Base-by-base conservation (phyloP, 208 protist genomes). In the Leishmania lainsoni region DNA sequence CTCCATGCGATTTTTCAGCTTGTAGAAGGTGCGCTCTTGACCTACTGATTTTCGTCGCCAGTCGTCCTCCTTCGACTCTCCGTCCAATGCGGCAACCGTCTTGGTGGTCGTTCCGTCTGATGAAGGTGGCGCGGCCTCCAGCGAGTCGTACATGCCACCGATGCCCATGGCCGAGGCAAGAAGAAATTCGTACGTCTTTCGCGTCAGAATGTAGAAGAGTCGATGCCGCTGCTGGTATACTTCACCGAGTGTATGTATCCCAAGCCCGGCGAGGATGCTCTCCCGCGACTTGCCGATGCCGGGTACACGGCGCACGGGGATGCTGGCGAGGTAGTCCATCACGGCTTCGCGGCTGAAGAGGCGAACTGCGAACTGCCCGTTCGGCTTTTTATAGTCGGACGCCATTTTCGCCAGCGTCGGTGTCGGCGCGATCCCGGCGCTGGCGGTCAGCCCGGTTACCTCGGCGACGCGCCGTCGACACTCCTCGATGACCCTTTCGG, bases 361-460 rank as follows among this genome's bases (percentile, higher is more conserved):
- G 6, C 73, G 74, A 22, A 95, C 80, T 1, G 87, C 61, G 68
- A 91, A 92, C 86, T 98, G 97, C 20, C 97, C 98, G 77, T 99
- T 93, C 14, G 98, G 98, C 83, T 99, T 99, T 68, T 98, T 93
- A 76, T 91, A 86, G 76, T 99, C 98, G 14, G 91, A 90, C 42
- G 87, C 91, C 32, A 98, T 97, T 87, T 98, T 98, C 22, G 94
- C 87, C 54, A 98, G 83, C 45, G 91, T 90, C 17, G 83, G 65
- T 9, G 94, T 97, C 9, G 93, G 87, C 4, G 86, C 94, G 54
- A 98, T 95, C 42, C 95, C 92, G 29, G 89, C 94, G 72, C 91
- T 96, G 42, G 85, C 81, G 16, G 96, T 98, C 68, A 98, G 79
- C 32, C 83, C 75, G 20, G 92, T 97, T 48, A 76, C 83, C 58